phyloP scores from a whole-genome alignment of 1,139 yeast species.

The Debaryomyces coudertii region DNA sequence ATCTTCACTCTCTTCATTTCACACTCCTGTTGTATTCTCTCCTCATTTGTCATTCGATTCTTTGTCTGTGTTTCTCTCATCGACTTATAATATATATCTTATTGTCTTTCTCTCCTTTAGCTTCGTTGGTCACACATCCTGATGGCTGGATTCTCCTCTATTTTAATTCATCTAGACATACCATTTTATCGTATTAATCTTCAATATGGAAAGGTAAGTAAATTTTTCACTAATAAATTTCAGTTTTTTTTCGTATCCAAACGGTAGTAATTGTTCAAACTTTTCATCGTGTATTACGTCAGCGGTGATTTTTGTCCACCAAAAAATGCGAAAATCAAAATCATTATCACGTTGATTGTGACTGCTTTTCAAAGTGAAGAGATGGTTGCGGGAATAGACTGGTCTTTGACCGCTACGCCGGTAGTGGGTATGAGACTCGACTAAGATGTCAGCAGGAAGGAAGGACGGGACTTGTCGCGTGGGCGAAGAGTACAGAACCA shows the following conservation, averaged over 20 bases:
- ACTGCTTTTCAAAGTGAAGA: not conserved
- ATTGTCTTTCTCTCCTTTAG: not conserved
- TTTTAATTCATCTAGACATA: conserved; percentile 8
- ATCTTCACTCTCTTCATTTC: too few relatives aligned
- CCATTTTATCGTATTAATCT: conserved; percentile 13
- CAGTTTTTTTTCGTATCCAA: conserved; percentile 1
- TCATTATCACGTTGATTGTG: not conserved
- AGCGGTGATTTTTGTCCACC: not conserved
- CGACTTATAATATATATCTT: too few relatives aligned
- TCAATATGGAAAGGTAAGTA: conserved; percentile 2
- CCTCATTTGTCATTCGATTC: too few relatives aligned
- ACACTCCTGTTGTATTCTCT: too few relatives aligned
- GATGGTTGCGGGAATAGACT: too few relatives aligned
- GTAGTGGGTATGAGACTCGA: too few relatives aligned
- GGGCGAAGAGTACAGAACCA: too few relatives aligned
- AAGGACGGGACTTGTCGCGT: too few relatives aligned
- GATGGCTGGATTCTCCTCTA: too few relatives aligned
- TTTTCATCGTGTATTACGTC: conserved; percentile 1
- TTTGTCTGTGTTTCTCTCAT: not conserved
- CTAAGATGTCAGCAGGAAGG: too few relatives aligned
- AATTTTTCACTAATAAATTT: conserved; percentile 9
- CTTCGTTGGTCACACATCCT: not conserved
- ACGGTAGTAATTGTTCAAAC: conserved; percentile 2
- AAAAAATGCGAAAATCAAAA: not conserved
- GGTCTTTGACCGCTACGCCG: too few relatives aligned